phyloP scores from a whole-genome alignment of 1,284 basidiomycete genomes.

The Mycena citricolor region DNA sequence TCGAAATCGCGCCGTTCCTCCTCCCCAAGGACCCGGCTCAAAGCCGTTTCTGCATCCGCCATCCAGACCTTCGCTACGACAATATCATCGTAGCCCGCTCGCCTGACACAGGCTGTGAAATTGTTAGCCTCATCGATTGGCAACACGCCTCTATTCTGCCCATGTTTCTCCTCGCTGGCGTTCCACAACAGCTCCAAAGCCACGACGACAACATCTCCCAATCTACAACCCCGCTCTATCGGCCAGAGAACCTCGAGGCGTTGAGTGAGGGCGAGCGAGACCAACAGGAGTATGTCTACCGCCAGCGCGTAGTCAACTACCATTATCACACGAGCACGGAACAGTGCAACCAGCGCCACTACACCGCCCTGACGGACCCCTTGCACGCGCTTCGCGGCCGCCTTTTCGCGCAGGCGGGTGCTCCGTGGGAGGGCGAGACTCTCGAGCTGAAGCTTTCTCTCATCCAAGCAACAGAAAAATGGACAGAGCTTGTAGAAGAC shows the following conservation, averaged over 20 bases:
- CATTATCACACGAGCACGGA: conserved; percentile 44
- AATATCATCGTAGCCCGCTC: conserved; percentile 40
- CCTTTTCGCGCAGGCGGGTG: conserved; percentile 41
- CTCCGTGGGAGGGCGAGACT: conserved; percentile 49
- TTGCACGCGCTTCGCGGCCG: conserved; percentile 33
- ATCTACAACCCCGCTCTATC: conserved; percentile 35
- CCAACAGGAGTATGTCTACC: conserved; percentile 35
- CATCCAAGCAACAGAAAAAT: conserved; percentile 38
- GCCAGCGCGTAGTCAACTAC: conserved; percentile 44
- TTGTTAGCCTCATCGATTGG: conserved; percentile 41
- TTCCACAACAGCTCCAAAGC: conserved; percentile 47
- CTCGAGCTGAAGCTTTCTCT: conserved; percentile 40
- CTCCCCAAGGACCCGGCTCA: conserved; percentile 34
- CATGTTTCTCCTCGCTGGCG: conserved; percentile 43
- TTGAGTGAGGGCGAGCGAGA: conserved; percentile 31
- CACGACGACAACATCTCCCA: conserved; percentile 41
- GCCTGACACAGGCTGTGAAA: conserved; percentile 33
- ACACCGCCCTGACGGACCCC: conserved; percentile 37
- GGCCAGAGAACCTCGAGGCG: conserved; percentile 41
- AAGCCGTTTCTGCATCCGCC: conserved; percentile 42
- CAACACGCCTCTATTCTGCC: conserved; percentile 47
- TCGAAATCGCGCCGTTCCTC: conserved; percentile 38
- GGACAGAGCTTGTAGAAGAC: conserved; percentile 38
- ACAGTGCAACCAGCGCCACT: conserved; percentile 41
- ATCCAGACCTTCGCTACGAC: conserved; percentile 42